Base-by-base conservation (phyloP, 1,139 yeast genomes). In the Pneumocystis oryctolagi region DNA sequence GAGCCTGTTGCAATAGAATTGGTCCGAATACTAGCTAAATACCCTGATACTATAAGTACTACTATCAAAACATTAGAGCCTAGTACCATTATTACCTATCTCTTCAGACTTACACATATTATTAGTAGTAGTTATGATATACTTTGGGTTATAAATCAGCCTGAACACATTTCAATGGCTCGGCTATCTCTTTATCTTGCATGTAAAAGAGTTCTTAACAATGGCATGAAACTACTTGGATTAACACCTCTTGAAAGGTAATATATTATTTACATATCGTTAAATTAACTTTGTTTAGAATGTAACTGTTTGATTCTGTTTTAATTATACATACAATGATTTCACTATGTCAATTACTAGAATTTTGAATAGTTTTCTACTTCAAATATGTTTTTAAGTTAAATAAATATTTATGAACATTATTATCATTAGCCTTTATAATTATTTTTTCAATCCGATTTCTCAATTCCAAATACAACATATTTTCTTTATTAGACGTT, bases 131-230 rank as follows among this genome's bases (percentile, higher is more conserved):
- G 97, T 77, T 92, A 92, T 77, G 96, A 90, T 73, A 85, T 88
- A 64, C 80, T 94, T 74, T 89, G 98, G 96, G 98, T 94, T 69
- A 89, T 96, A 68, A 97, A 97, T 67, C 98, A 94, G 78, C 88
- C 86, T 69, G 82, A 82, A 72, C 89, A 87, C 63, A 79, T 92
- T 72, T 95, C 97, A 63, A 76, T 82, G 65, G 97, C 98, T 57
- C 87, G 99, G 78, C 79, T 92, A 76, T 97, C 97, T 3, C 81
- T 94, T 70, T 94, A 90, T 76, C 80, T 86, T 66, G 80, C 96
- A 68, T 96, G 97, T 63, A 85, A 92, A 78, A 95, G 87, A 77
- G 95, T 89, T 31, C 80, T 94, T 70, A 79, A 80, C 77, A 90
- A 90, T 73, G 99, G 97, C 80, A 86, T 94, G 94, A 79, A 79